Evolutionary conservation across 169 alveolate genomes (phyloP).

Genomic region (Plasmodium malariae): DNA sequence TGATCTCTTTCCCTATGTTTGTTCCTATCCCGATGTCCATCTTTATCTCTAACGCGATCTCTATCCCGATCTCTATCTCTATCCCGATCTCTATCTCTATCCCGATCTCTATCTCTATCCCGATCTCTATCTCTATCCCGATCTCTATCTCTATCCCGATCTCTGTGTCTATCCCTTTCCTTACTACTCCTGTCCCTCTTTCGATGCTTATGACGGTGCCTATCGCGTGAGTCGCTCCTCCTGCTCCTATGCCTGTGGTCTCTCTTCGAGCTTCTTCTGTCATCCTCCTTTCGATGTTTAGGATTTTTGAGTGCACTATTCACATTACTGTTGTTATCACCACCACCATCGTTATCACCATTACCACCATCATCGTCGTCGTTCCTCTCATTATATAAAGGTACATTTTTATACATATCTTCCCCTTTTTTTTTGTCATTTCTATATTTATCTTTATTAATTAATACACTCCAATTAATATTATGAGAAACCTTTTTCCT

Average conservation of each 20-base stretch:
- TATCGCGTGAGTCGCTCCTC: slow-evolving; percentile 25
- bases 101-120: neutral
- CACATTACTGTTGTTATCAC: slow-evolving; percentile 4
- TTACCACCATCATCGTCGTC: slow-evolving; percentile 29
- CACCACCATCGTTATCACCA: slow-evolving; percentile 19
- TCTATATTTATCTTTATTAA: slow-evolving; percentile 48
- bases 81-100: neutral
- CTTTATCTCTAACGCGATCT: neutral
- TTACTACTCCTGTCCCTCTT: slow-evolving; percentile 28
- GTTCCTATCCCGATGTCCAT: no score
- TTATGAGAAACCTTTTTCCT: slow-evolving; percentile 79
- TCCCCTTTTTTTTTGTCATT: slow-evolving; percentile 32
- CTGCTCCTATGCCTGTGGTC: slow-evolving; percentile 50
- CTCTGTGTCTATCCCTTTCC: slow-evolving; percentile 1
- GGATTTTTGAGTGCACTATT: neutral
- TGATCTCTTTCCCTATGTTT: slow-evolving; percentile 10
- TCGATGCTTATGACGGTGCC: slow-evolving; percentile 38
- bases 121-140: slow-evolving; percentile 1
- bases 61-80: slow-evolving; percentile 4
- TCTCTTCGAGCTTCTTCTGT: slow-evolving; percentile 22
- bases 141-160: slow-evolving; percentile 4
- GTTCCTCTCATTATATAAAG: slow-evolving; percentile 49
- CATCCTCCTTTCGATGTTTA: slow-evolving; percentile 5
- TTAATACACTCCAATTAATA: slow-evolving; percentile 52
- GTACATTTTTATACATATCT: slow-evolving; percentile 30